phyloP scores from a whole-genome alignment of 1,284 basidiomycete species.

The Ganoderma leucocontextum region DNA sequence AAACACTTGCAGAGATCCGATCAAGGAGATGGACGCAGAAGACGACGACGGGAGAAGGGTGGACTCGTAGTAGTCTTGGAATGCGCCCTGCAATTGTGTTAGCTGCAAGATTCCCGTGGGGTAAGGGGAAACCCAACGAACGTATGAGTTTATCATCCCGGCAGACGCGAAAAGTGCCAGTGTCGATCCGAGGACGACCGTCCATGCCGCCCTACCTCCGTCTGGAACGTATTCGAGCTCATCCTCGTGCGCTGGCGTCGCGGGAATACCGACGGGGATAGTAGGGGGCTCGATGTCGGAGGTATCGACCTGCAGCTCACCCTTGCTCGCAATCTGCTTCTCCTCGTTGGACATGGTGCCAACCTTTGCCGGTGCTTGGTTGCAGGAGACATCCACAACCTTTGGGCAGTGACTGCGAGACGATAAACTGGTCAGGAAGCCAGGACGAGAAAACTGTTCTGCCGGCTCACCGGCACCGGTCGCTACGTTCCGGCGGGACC shows the following conservation, averaged over 20 bases:
- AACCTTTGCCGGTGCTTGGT: background rate
- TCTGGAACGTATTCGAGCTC: constrained; percentile 27
- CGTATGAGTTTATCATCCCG: constrained; percentile 33
- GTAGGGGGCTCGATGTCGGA: background rate
- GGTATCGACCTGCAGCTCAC: background rate
- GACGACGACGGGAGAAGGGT: constrained; percentile 30
- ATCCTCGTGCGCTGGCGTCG: background rate
- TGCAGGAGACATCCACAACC: background rate
- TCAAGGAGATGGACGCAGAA: constrained; percentile 47
- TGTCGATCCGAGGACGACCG: constrained; percentile 28
- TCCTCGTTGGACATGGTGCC: background rate
- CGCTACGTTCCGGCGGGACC: background rate
- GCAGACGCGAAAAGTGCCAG: constrained; percentile 31
- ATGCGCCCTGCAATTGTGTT: constrained; percentile 20
- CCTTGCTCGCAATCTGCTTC: background rate
- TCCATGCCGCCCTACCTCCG: constrained; percentile 29
- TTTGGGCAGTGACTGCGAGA: background rate
- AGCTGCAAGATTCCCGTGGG: background rate
- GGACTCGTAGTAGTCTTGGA: constrained; percentile 33
- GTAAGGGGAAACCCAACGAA: constrained; percentile 5
- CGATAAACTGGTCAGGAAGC: background rate
- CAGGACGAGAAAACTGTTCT: background rate
- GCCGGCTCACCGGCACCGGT: background rate
- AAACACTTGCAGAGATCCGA: constrained; percentile 54
- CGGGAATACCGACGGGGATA: background rate